Conservation (phyloP, 768 basidiomycete genomes). For the Lanmaoa rubissima region DNA sequence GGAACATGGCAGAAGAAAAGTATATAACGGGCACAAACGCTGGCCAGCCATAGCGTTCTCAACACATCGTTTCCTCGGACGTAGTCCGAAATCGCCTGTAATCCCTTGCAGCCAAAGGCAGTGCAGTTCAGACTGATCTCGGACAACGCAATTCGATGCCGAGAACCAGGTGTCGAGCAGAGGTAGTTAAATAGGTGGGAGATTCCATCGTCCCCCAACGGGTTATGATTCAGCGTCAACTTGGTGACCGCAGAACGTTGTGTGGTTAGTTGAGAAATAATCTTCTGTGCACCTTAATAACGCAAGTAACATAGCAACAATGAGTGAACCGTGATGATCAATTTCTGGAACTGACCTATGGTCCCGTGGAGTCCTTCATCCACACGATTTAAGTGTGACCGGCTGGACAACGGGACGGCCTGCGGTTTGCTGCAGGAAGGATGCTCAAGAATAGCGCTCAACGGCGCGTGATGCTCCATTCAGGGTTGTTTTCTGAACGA, state of each 20-base stretch:
- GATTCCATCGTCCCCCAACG: constrained; percentile 57
- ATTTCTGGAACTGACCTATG: constrained; percentile 13
- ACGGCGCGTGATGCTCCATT: constrained; percentile 17
- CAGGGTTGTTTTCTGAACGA: not conserved
- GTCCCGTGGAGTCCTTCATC: constrained; percentile 25
- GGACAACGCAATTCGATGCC: constrained; percentile 39
- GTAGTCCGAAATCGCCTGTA: constrained; percentile 51
- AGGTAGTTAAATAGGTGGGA: constrained; percentile 54
- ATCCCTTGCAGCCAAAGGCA: constrained; percentile 50
- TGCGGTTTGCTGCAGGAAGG: not conserved
- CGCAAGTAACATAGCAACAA: not conserved
- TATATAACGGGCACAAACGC: constrained; percentile 40
- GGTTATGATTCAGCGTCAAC: constrained; percentile 54
- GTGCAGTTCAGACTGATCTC: constrained; percentile 60
- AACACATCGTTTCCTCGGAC: constrained; percentile 46
- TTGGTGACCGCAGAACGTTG: constrained; percentile 45
- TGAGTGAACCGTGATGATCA: not conserved
- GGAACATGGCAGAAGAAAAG: not conserved
- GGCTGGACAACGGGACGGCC: constrained; percentile 10
- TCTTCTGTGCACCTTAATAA: constrained; percentile 47
- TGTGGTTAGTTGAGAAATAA: constrained; percentile 46
- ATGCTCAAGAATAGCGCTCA: not conserved
- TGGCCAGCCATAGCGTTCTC: constrained; percentile 49
- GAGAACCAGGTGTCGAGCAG: constrained; percentile 44
- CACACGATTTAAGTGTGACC: constrained; percentile 17